Evolutionary conservation across 768 basidiomycete species (phyloP), one percentile per base, ranked within the genome.

Genomic region (Neoboletus brunneissimus): DNA sequence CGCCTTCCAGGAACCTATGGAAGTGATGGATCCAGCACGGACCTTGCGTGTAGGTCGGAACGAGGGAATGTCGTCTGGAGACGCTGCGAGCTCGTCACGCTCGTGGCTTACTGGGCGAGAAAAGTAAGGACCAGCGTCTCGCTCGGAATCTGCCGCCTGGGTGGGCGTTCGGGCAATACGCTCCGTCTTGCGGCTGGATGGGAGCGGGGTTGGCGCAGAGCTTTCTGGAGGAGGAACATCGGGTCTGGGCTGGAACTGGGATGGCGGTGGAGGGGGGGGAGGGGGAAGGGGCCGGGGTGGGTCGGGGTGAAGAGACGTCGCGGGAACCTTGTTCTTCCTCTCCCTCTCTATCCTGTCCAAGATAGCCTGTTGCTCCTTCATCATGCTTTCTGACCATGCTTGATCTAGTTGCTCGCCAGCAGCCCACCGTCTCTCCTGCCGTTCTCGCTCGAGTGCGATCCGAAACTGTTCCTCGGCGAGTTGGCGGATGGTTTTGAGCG

Each of bases 341-440:
- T 74, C 71, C 66, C 70, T 71, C 70, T 84, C 73, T 58, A 81
- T 78, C 62, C 68, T 76, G 55, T 81, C 76, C 71, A 79, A 68
- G 58, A 84, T 80, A 15, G 75, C 73, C 58, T 76, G 71, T 53
- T 77, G 77, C 51, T 76, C 69, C 62, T 65, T 65, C 53, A 66
- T 69, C 61, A 74, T 66, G 23, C 57, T 65, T 55, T 70, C 71
- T 20, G 68, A 68, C 70, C 72, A 75, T n/a, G 57, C 70, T 12
- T 25, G 58, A 60, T 75, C 72, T 12, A 72, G 54, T 43, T 62
- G 68, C 23, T 67, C 65, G 25, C 79, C 78, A 6, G 76, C 67
- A 11, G 75, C 75, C 81, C 79, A 81, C 2, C 73, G 72, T n/a
- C 80, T 75, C 53, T 81, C 76, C 63, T 77, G 72, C 5, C 81